Base-by-base conservation (phyloP, 495 filamentous ascomycete genomes). In the Oidiodendron maius region DNA sequence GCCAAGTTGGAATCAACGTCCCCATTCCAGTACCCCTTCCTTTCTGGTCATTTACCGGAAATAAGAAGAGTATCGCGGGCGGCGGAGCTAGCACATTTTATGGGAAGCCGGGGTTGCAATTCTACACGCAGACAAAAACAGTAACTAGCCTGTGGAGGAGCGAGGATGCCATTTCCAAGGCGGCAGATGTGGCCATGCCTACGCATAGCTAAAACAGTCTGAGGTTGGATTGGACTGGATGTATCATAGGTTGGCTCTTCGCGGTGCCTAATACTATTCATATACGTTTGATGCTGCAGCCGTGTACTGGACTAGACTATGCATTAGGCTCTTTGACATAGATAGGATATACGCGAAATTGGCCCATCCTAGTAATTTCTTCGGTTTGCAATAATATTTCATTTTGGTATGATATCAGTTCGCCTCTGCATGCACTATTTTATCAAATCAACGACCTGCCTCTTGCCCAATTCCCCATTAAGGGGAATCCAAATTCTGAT, bases 21-120 rank as follows among this genome's bases (percentile, higher is more conserved):
- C 87, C 87, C 20, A 91, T 91, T 48, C 78, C 78, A 2, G 91
- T 95, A 3, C 91, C 93, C 13, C 72, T 94, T 32, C 87, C 91
- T 59, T 94, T 96, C 87, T 98, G 96, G 70, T 86, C 80, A 44
- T 98, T 98, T 71, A 98, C 93, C 16, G 93, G 93, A 44, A 98
- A 97, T 69, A 98, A 98, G 83, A 89, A 85, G 74, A 91, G 85
- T 62, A 76, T 98, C 40, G 93, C 93, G 0, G 93, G 93, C 32
- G 89, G 91, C 18, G 91, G 93, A 47, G 90, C 87, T 32, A 95
- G 83, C 68, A 91, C 88, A 9, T 98, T 98, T 62, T 98, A 98
- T 60, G 93, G 93, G 44, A 86, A 89, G 66, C 84, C 89, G 13
- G 93, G 91, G 3, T 57, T 98, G 57, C 81, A 84, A 48, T 98